Evolutionary conservation across 805 yeast species (phyloP).

Genomic region (Pichia californica): DNA sequence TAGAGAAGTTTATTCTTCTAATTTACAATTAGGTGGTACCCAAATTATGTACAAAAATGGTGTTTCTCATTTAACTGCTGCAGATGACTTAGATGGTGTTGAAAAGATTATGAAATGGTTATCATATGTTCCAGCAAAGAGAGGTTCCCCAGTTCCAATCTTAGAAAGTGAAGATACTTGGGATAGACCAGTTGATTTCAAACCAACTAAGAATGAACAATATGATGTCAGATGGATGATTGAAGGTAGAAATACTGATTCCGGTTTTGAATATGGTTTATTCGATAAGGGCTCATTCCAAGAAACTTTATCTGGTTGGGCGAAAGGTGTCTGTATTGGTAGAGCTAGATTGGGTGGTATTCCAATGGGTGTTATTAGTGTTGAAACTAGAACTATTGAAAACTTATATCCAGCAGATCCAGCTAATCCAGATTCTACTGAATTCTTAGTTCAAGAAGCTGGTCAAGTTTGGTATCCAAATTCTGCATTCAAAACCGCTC

Average conservation of each 20-base stretch:
- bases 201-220: constrained; percentile 63
- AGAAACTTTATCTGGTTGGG: constrained; percentile 98
- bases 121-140: constrained; percentile 87
- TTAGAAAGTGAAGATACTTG: constrained; percentile 76
- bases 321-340: constrained; percentile 96
- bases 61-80: constrained; percentile 96
- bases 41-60: constrained; percentile 98
- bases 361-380: constrained; percentile 97
- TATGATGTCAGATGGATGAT: constrained; percentile 95
- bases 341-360: constrained; percentile 99
- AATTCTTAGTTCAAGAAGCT: constrained; percentile 82
- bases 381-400: constrained; percentile 86
- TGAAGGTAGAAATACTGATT: constrained; percentile 67
- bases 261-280: constrained; percentile 79
- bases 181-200: constrained; percentile 88
- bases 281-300: constrained; percentile 92
- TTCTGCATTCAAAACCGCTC: constrained; percentile 98
- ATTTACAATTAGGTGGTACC: constrained; percentile 97
- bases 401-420: constrained; percentile 96
- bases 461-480: constrained; percentile 99
- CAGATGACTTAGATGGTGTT: constrained; percentile 94
- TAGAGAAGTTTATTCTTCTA: constrained; percentile 93
- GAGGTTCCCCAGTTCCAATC: constrained; percentile 87
- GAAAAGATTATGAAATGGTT: constrained; percentile 93
- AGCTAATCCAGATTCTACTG: constrained; percentile 94